phyloP scores from a whole-genome alignment of 2,329 filamentous ascomycete genomes.

The Hymenoscyphus infarciens region DNA sequence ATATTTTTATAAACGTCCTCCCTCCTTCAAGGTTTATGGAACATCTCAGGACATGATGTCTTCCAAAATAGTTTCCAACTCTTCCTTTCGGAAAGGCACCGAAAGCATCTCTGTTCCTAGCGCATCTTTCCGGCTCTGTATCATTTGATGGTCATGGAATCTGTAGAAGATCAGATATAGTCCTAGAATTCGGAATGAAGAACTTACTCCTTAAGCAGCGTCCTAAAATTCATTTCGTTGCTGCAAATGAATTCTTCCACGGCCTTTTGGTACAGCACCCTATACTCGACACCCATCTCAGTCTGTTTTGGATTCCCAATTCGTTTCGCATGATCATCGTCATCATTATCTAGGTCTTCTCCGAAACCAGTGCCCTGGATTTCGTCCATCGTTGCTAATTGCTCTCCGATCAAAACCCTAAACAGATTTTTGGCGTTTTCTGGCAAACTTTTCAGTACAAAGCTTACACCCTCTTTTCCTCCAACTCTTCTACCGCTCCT shows the following conservation, averaged over 20 bases:
- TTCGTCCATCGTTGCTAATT: constrained; percentile 66
- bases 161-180: constrained; percentile 41
- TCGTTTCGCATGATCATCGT: constrained; percentile 34
- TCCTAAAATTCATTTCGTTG: constrained; percentile 93
- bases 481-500: constrained; percentile 75
- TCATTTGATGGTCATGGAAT: constrained; percentile 97
- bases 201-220: constrained; percentile 81
- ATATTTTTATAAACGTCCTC: neutral
- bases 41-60: constrained; percentile 50
- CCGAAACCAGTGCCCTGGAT: constrained; percentile 45
- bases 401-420: constrained; percentile 77
- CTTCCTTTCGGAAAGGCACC: constrained; percentile 81
- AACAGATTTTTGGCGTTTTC: constrained; percentile 91
- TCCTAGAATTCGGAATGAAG: constrained; percentile 16
- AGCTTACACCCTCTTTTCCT: constrained; percentile 86
- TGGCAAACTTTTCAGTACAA: constrained; percentile 83
- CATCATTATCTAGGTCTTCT: constrained; percentile 48
- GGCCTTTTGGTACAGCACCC: constrained; percentile 89
- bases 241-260: constrained; percentile 96
- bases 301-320: constrained; percentile 18
- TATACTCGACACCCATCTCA: constrained; percentile 75
- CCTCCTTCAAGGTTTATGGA: neutral
- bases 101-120: constrained; percentile 82
- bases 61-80: constrained; percentile 84
- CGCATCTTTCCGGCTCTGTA: constrained; percentile 81